Evolutionary conservation across 805 yeast genomes (phyloP), one percentile per base, ranked within the genome.

Genomic region (Starmerella sirachaensis): DNA sequence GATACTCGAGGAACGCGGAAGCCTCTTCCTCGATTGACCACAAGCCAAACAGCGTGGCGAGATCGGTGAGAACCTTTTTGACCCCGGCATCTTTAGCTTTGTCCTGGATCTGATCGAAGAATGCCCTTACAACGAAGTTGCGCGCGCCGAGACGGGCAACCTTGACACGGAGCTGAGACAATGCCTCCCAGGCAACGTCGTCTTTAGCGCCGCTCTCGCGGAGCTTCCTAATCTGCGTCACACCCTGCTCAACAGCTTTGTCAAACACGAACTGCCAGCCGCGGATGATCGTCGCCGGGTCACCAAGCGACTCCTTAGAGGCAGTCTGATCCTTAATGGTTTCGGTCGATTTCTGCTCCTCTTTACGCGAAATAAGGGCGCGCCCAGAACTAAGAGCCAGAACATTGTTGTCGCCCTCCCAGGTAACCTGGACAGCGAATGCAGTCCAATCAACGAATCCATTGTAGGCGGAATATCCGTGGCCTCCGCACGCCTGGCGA

Each of bases 401-500:
- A 30, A 86, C 78, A 53, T 76, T 85, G 65, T 86, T 86, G 60
- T 86, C 96, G 60, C 96, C 96, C 65, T 86, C 96, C 96, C 96
- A 86, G 14, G 96, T 86, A 61, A 94, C 85, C 63, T 86, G 95
- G 28, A 86, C 95, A n/a, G 81, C 94, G 19, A 42, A 42, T 10
- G 46, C 43, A 17, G 26, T 42, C 83, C 93, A 88, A 59, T 86
- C 96, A 45, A 71, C 70, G 56, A 86, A 81, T 2, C 86, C 94
- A 47, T 83, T 74, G 61, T 86, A 86, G n/a, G 85, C 74, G 18
- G 93, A 83, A 62, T 86, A 86, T 28, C 96, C 96, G 60, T 82
- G 94, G 22, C 96, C 96, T 58, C 96, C 95, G 61, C 94, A 85
- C 2, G 93, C 69, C 62, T 86, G 96, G 63, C 96, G 73, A 47